phyloP scores from a whole-genome alignment of 2,329 filamentous ascomycete species.

The Phyllosticta citribraziliensis region DNA sequence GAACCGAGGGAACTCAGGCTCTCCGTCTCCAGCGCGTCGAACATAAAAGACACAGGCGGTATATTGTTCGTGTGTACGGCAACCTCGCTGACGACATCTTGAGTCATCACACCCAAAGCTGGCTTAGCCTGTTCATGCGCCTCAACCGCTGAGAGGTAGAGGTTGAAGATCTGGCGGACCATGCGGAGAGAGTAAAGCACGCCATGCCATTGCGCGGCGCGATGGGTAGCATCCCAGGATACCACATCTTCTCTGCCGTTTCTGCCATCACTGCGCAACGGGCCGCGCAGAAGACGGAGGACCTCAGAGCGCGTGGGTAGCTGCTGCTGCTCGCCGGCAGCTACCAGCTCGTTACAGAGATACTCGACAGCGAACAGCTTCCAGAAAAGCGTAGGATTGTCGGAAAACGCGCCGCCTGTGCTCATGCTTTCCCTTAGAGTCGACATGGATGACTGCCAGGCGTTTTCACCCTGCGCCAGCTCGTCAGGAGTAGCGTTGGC shows the following conservation, averaged over 20 bases:
- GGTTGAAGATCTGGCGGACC: constrained; percentile 5
- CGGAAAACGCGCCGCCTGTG: not conserved
- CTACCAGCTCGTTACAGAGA: constrained; percentile 1
- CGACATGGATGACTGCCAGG: not conserved
- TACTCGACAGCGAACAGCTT: constrained; percentile 1
- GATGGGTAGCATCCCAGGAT: constrained; percentile 4
- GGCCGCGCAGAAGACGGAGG: not conserved
- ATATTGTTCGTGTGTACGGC: not conserved
- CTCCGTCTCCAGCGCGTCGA: not conserved
- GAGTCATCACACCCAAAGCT: not conserved
- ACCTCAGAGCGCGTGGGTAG: not conserved
- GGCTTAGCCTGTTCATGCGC: not conserved
- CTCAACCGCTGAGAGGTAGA: not conserved
- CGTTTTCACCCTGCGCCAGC: not conserved
- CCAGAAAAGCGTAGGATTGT: constrained; percentile 2
- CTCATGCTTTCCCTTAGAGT: not conserved
- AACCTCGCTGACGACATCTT: not conserved
- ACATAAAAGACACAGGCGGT: not conserved
- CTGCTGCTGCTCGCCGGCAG: not conserved
- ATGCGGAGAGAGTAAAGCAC: constrained; percentile 9
- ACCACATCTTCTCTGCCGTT: not conserved
- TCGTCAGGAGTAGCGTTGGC: not conserved
- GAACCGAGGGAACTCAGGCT: not conserved
- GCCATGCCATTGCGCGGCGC: constrained; percentile 4
- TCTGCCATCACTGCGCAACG: not conserved